Evolutionary conservation across 257 asterid genomes (phyloP), one percentile per base, ranked within the genome.

Genomic region (Lantana camara): DNA sequence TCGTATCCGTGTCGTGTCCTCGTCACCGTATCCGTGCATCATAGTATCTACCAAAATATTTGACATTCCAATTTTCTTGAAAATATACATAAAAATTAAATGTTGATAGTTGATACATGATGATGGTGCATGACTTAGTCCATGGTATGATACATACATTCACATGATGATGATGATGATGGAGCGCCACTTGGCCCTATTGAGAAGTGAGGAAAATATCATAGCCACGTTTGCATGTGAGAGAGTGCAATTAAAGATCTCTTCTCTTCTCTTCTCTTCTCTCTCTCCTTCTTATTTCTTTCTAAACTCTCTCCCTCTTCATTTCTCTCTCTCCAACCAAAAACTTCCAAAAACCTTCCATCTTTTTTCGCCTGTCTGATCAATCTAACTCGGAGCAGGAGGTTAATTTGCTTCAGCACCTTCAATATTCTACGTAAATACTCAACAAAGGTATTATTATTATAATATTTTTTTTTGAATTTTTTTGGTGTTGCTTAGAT

Each of bases 201-300:
- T 10, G 46, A 38, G 75, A 65, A 70, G 60, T 46, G 70, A 69
- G 69, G 44, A 70, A 76, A 73, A 82, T 73, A 78, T 75, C 78
- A 67, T 66, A 19, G 76, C 82, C 88, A 84, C 93, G 89, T 86
- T 59, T 63, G 90, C 85, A 69, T 15, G 64, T 57, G 20, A 73
- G 81, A 77, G 80, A 79, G 59, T 46, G 70, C 83, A 80, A 89
- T 76, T 87, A 80, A 86, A 82, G 87, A 82, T 82, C 80, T 80
- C 76, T 59, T 30, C 19, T 8, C 16, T n/a, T n/a, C n/a, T n/a
- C n/a, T n/a, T n/a, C n/a, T n/a, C n/a, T n/a, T n/a, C n/a, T n/a
- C n/a, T 2, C 61, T 51, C 53, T 17, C 19, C 44, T 24, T 14
- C 29, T 56, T 27, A 27, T 27, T 27, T 27, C 56, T 48, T 59